Base-by-base conservation (phyloP, 495 filamentous ascomycete genomes). In the Talaromyces thailandensis region DNA sequence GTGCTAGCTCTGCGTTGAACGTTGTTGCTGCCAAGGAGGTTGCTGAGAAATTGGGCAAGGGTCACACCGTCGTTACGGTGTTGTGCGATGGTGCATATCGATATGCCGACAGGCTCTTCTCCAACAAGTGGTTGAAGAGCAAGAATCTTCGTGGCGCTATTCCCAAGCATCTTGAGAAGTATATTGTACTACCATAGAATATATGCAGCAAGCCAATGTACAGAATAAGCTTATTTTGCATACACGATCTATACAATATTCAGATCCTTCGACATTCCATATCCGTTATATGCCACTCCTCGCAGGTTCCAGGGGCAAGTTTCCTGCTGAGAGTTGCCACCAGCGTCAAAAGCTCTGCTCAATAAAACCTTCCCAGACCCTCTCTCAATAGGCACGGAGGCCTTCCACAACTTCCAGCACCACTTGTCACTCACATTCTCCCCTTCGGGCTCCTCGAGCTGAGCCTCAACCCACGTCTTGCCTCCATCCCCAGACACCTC, bases 21-120 rank as follows among this genome's bases (percentile, higher is more conserved):
- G 94, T 98, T 5, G 94, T 90, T 7, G 94, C 94, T 6, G 94
- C 94, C 14, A 91, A 94, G 78, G 92, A 98, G 75, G 86, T 97
- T 25, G 94, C 95, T 0, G 86, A 94, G 81, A 89, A 90, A 75
- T 70, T 98, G 31, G 94, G 94, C 25, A 88, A 84, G 68, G 93
- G 93, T 43, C 86, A 93, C 67, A 96, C 91, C 0, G 89, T 98
- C 9, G 94, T 97, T 57, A 98, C 94, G 6, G 81, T 98, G 53
- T 79, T 98, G 37, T 96, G 91, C 69, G 94, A 98, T 68, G 95
- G 94, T 28, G 94, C 94, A 5, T 98, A 98, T 68, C 81, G 95
- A 59, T 98, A 98, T 75, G 94, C 94, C 6, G 94, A 98, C 63
- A 79, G 94, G 26, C 74, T 98, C 61, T 98, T 98, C 79, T 93